phyloP scores from a whole-genome alignment of 768 basidiomycete genomes.

The Pisolithus microcarpus region DNA sequence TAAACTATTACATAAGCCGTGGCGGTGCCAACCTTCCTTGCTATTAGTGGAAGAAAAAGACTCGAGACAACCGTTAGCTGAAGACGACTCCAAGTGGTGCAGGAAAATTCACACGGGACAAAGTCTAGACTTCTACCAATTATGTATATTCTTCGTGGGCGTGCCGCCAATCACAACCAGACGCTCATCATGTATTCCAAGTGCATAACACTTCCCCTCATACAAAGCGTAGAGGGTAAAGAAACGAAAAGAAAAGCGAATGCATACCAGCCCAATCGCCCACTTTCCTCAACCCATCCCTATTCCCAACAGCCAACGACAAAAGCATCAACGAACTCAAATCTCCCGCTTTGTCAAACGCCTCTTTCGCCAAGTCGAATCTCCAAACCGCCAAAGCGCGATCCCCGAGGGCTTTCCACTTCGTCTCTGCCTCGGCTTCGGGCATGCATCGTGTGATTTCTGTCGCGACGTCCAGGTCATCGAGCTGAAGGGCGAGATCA shows the following conservation, averaged over 20 bases:
- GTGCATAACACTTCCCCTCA: no score
- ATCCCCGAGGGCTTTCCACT: slow-evolving; percentile 94
- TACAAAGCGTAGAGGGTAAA: no score
- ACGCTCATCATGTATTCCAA: background rate
- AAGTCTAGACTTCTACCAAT: no score
- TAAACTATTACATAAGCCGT: no score
- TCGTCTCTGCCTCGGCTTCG: slow-evolving; percentile 21
- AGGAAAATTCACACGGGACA: no score
- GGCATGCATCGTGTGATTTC: slow-evolving; percentile 52
- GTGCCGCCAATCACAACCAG: no score
- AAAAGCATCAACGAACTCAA: slow-evolving; percentile 83
- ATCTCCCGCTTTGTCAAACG: slow-evolving; percentile 84
- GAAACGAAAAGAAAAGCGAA: background rate
- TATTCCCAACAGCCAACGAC: slow-evolving; percentile 71
- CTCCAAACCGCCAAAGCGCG: slow-evolving; percentile 88
- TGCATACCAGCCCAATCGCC: background rate
- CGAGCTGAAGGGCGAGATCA: slow-evolving; percentile 82
- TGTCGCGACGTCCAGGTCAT: slow-evolving; percentile 86
- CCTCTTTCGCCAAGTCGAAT: slow-evolving; percentile 86
- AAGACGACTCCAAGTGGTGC: no score
- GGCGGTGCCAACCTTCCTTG: no score
- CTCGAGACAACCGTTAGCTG: background rate
- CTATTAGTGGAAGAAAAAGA: background rate
- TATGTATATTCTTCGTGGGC: no score
- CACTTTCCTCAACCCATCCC: background rate